phyloP scores from a whole-genome alignment of 306 rosid species.

The Clitoria ternatea region DNA sequence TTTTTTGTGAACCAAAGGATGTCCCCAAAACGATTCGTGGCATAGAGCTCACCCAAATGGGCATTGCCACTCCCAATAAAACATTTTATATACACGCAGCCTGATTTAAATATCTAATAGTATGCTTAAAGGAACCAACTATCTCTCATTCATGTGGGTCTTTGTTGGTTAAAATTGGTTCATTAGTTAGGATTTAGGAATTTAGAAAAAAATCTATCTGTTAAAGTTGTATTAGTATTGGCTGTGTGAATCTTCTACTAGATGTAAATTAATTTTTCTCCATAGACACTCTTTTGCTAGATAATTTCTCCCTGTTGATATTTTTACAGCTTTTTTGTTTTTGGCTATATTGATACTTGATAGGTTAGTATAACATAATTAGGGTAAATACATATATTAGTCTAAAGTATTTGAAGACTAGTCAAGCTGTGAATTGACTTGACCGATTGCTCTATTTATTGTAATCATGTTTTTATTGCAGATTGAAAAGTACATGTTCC shows the following conservation, averaged over 20 bases:
- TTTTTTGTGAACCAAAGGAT: too few species aligned
- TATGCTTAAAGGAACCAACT: too few species aligned
- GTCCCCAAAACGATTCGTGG: too few species aligned
- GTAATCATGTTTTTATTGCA: conserved; percentile 32
- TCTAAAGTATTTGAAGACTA: conserved; percentile 8
- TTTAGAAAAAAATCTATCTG: too few species aligned
- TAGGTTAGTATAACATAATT: neutral
- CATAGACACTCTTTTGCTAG: neutral
- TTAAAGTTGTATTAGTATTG: neutral
- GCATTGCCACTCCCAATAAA: too few species aligned
- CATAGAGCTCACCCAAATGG: too few species aligned
- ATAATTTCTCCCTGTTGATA: neutral
- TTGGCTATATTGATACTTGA: neutral
- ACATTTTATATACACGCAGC: too few species aligned
- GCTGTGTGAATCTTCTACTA: neutral
- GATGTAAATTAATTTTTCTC: neutral
- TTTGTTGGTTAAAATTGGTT: neutral
- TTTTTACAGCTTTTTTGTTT: neutral
- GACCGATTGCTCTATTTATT: conserved; percentile 6
- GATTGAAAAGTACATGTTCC: conserved; percentile 80
- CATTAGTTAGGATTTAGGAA: neutral
- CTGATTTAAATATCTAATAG: too few species aligned
- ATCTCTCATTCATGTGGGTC: too few species aligned
- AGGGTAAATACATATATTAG: neutral
- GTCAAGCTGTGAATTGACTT: neutral